Base-by-base conservation (phyloP, 345 rosid genomes). In the Gossypium rotundifolium region DNA sequence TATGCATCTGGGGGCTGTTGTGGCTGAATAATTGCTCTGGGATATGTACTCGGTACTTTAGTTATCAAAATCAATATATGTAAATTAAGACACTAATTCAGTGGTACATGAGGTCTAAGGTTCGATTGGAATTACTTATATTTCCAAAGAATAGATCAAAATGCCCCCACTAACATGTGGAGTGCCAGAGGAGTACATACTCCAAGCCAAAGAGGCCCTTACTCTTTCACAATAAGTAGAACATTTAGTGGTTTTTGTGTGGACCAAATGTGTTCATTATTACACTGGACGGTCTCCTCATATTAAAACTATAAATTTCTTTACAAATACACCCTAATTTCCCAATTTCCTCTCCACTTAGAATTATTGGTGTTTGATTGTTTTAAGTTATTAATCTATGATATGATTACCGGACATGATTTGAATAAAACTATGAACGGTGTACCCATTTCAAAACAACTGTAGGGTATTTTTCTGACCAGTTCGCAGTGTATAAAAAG, bases 121-220 rank as follows among this genome's bases (percentile, higher is more conserved):
- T 33, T 33, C 7, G 40, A 33, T 33, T 33, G 7, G 40, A 33
- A 33, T 33, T 33, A 33, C 40, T 33, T 33, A 5, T 33, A 33
- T 33, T 33, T 33, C 40, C 40, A 33, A 33, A 33, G 40, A 14
- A 9, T 44, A 58, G 54, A 59, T 58, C 38, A 72, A 58, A 53
- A 23, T 22, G 22, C 53, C 73, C 61, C 61, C 48, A 70, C 74
- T 16, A 70, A 54, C 49, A 70, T 29, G n/a, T 33, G 49, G 2
- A 70, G 4, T 71, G 75, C 38, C 75, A 45, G 58, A 73, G 44
- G 53, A 45, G 67, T 73, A 22, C 60, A 60, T 46, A 44, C 65
- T 42, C 53, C 55, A 16, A 44, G 9, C 66, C 22, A 57, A 67
- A 13, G 55, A 4, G 66, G 66, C 66, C 44, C 67, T 29, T 42